phyloP scores from a whole-genome alignment of 176 grass and related monocot genomes.

The Sorghum bicolor region DNA sequence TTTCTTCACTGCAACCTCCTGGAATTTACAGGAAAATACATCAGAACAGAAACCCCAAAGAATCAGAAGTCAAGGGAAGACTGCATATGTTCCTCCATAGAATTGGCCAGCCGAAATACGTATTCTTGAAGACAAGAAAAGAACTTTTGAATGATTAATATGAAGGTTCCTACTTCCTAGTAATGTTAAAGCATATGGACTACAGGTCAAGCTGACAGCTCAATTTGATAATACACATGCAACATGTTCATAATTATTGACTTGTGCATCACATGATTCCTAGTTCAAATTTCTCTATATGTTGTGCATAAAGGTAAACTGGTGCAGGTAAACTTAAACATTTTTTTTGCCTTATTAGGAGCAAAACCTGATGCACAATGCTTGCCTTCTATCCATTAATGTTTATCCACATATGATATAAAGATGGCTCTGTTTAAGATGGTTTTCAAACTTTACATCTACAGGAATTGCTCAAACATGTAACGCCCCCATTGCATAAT shows the following conservation, averaged over 20 bases:
- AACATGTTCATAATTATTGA: neutral
- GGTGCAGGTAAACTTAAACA: neutral
- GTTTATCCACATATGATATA: neutral
- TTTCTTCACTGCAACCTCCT: slow-evolving; percentile 99
- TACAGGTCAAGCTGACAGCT: neutral
- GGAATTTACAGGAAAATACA: slow-evolving; percentile 24
- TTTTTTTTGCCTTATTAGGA: neutral
- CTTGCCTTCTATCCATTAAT: neutral
- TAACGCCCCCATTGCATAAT: neutral
- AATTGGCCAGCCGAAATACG: neutral
- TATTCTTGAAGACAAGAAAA: neutral
- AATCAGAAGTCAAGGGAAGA: slow-evolving; percentile 1
- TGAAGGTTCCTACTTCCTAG: neutral
- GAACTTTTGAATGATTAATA: neutral
- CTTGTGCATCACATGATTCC: neutral
- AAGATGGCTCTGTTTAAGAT: neutral
- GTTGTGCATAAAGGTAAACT: neutral
- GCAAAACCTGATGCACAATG: slow-evolving; percentile 20
- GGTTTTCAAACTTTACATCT: slow-evolving; percentile 4
- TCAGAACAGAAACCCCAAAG: slow-evolving; percentile 13
- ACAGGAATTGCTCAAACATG: neutral
- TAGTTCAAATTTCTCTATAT: slow-evolving; percentile 3
- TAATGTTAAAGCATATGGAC: neutral
- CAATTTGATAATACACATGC: slow-evolving; percentile 1
- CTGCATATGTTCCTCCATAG: neutral